These are phyloP conservation scores for Trichoderma atrobrunneum DNA, from an alignment of 2,329 filamentous ascomycete species.

Conservation along the genomic window DNA sequence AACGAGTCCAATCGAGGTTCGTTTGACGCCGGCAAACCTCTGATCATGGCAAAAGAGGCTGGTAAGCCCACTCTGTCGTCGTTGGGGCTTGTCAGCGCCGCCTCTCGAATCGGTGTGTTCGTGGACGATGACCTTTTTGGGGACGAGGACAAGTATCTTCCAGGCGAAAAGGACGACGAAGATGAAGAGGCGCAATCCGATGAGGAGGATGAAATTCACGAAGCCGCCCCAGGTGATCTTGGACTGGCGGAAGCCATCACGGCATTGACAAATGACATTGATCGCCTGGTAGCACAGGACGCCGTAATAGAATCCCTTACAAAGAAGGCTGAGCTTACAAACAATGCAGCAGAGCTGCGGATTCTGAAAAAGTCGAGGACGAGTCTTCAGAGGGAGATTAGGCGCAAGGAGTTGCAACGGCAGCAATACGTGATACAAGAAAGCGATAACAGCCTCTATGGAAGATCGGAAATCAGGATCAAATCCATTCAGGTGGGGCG, in stretches of 20 bases:
- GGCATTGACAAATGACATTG: slow-evolving; percentile 83
- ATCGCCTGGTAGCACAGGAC: slow-evolving; percentile 82
- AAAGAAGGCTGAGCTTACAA: slow-evolving; percentile 92
- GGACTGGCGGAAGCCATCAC: slow-evolving; percentile 91
- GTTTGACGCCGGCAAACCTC: slow-evolving; percentile 49
- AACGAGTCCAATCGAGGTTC: slow-evolving; percentile 61
- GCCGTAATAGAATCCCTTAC: slow-evolving; percentile 88
- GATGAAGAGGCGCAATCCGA: slow-evolving; percentile 56
- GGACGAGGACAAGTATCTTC: slow-evolving; percentile 79
- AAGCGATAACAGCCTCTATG: slow-evolving; percentile 95
- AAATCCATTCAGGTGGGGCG: slow-evolving; percentile 89
- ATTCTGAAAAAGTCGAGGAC: slow-evolving; percentile 92
- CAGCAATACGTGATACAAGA: slow-evolving; percentile 98
- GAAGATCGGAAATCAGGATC: slow-evolving; percentile 83
- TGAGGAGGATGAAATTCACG: slow-evolving; percentile 79
- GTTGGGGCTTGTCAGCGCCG: slow-evolving; percentile 82
- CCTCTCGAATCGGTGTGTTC: slow-evolving; percentile 87
- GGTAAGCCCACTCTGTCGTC: slow-evolving; percentile 87
- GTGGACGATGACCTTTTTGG: slow-evolving; percentile 89
- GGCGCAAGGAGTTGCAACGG: slow-evolving; percentile 89
- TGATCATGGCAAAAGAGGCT: slow-evolving; percentile 41
- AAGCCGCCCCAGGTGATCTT: slow-evolving; percentile 91
- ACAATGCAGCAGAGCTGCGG: slow-evolving; percentile 88
- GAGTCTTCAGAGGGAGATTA: slow-evolving; percentile 87
- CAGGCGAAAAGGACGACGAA: slow-evolving; percentile 79